These are phyloP conservation scores for Chaetoscypha palmicola DNA, from an alignment of 2,329 filamentous ascomycete genomes.

Conservation along the genomic window DNA sequence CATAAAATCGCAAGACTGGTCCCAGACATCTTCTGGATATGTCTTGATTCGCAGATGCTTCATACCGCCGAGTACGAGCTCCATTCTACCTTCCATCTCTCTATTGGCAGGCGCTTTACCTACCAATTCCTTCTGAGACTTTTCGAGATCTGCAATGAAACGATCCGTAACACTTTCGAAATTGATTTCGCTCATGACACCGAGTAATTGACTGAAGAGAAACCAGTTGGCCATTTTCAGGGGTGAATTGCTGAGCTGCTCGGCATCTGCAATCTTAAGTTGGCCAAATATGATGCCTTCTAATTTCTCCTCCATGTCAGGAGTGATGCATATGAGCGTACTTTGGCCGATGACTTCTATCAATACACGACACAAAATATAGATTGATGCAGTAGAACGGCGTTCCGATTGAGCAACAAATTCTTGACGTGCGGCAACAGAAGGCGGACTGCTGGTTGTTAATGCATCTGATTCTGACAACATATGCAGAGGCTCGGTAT, in stretches of 20 bases:
- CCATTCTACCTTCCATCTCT: constrained; percentile 73
- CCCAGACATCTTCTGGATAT: constrained; percentile 68
- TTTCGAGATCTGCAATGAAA: constrained; percentile 75
- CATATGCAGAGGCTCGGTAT: constrained; percentile 56
- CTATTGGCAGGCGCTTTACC: constrained; percentile 60
- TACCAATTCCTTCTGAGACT: constrained; percentile 66
- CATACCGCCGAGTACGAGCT: constrained; percentile 86
- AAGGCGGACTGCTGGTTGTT: constrained; percentile 17
- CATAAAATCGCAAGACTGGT: constrained; percentile 84
- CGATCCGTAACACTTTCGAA: constrained; percentile 77
- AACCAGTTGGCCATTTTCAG: constrained; percentile 93
- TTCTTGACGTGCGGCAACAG: constrained; percentile 50
- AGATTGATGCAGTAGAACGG: constrained; percentile 89
- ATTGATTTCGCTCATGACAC: constrained; percentile 92
- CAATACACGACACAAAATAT: constrained; percentile 86
- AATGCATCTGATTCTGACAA: constrained; percentile 18
- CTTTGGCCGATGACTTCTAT: constrained; percentile 93
- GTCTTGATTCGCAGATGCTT: constrained; percentile 75
- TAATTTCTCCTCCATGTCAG: constrained; percentile 88
- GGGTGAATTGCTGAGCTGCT: constrained; percentile 69
- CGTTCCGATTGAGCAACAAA: constrained; percentile 76
- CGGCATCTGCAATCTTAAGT: constrained; percentile 78
- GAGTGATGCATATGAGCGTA: constrained; percentile 70
- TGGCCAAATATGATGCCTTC: constrained; percentile 97
- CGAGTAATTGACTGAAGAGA: constrained; percentile 83